phyloP scores from a whole-genome alignment of 2,329 filamentous ascomycete genomes.

The Sporothrix humicola region DNA sequence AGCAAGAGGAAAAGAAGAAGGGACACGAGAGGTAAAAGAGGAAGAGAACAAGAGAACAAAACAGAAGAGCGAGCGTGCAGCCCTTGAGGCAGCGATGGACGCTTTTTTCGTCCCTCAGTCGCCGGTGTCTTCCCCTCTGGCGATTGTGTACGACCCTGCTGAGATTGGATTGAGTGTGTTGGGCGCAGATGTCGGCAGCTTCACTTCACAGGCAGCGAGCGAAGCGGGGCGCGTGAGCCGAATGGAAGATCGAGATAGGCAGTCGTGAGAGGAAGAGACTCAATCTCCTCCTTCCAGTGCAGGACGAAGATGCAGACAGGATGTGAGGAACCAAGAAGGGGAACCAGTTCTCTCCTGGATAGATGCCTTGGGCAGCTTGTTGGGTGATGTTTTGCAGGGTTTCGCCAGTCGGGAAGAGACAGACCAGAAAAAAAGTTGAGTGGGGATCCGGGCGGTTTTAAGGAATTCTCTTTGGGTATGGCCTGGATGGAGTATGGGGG shows the following conservation, averaged over 20 bases:
- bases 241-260: not conserved
- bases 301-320: not conserved
- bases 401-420: slow-evolving; percentile 27
- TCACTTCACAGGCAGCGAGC: slow-evolving; percentile 27
- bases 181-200: slow-evolving; percentile 30
- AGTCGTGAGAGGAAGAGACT: slow-evolving; percentile 18
- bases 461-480: slow-evolving; percentile 27
- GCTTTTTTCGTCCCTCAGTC: slow-evolving; percentile 20
- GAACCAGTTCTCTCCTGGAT: slow-evolving; percentile 21
- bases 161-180: slow-evolving; percentile 28
- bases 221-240: not conserved
- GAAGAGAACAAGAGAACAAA: too few relatives aligned
- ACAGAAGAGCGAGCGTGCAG: slow-evolving; percentile 26
- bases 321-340: not conserved
- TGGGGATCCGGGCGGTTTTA: slow-evolving; percentile 33
- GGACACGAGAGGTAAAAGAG: slow-evolving; percentile 3
- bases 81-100: slow-evolving; percentile 25
- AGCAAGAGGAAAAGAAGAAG: not conserved
- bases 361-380: slow-evolving; percentile 30
- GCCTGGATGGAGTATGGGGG: not conserved
- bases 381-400: slow-evolving; percentile 27
- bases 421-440: slow-evolving; percentile 29
- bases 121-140: not conserved
- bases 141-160: slow-evolving; percentile 15
- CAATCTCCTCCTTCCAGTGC: not conserved